Conservation (phyloP, 805 yeast genomes). For the Ogataea minuta region DNA sequence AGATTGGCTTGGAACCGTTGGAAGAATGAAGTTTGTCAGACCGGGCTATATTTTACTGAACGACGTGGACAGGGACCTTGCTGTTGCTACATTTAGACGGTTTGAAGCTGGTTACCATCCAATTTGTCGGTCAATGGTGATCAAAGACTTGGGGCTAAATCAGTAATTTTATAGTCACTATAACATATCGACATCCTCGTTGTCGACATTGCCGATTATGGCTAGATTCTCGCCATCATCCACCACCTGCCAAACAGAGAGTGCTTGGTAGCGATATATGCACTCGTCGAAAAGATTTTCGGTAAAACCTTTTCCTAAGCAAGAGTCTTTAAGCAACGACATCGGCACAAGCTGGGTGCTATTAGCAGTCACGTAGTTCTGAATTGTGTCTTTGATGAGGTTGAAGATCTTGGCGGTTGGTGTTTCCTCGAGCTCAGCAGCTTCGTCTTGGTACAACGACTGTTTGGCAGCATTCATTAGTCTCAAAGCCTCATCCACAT, state of each 20-base stretch:
- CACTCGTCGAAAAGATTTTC: slow-evolving; percentile 74
- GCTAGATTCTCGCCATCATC: slow-evolving; percentile 68
- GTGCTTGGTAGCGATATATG: slow-evolving; percentile 66
- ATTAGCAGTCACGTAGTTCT: slow-evolving; percentile 25
- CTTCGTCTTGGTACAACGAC: slow-evolving; percentile 61
- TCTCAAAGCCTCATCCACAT: slow-evolving; percentile 94
- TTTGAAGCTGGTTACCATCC: slow-evolving; percentile 72
- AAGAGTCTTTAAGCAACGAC: slow-evolving; percentile 56
- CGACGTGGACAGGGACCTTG: slow-evolving; percentile 62
- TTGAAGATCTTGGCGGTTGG: slow-evolving; percentile 68
- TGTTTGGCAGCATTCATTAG: slow-evolving; percentile 83
- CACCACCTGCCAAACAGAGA: slow-evolving; percentile 73
- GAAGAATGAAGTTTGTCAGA: slow-evolving; percentile 92
- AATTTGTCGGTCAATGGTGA: slow-evolving; percentile 78
- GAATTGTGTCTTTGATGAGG: slow-evolving; percentile 52
- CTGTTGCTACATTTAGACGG: slow-evolving; percentile 60
- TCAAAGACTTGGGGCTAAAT: slow-evolving; percentile 64
- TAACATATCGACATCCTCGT: slow-evolving; percentile 33
- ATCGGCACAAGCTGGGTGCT: slow-evolving; percentile 38
- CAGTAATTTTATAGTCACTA: slow-evolving; percentile 7
- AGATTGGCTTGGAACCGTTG: slow-evolving; percentile 86
- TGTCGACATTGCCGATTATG: slow-evolving; percentile 44
- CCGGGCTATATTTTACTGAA: slow-evolving; percentile 74
- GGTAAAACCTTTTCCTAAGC: slow-evolving; percentile 80
- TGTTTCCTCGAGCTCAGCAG: slow-evolving; percentile 56